phyloP scores from a whole-genome alignment of 805 yeast genomes.

The Candida fluviatilis region DNA sequence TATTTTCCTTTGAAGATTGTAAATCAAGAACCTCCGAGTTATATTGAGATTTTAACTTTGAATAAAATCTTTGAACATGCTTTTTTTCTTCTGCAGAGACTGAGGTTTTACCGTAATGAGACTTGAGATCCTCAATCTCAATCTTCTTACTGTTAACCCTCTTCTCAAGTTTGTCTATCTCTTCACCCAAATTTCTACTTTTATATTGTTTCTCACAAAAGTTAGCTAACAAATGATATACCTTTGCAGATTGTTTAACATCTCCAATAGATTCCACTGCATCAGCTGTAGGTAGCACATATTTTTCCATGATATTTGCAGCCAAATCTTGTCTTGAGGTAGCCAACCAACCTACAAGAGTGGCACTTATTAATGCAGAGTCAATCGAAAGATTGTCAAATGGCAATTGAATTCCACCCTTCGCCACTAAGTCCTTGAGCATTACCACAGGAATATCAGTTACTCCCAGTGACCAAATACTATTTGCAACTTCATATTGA shows the following conservation, averaged over 20 bases:
- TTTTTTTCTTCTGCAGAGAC: constrained; percentile 45
- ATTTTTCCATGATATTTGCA: constrained; percentile 49
- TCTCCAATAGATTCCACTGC: constrained; percentile 10
- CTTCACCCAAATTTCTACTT: constrained; percentile 39
- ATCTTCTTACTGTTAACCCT: constrained; percentile 38
- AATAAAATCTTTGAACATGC: constrained; percentile 49
- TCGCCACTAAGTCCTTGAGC: constrained; percentile 27
- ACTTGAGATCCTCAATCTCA: constrained; percentile 49
- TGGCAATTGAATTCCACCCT: constrained; percentile 11
- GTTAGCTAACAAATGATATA: constrained; percentile 59
- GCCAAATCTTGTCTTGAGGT: constrained; percentile 68
- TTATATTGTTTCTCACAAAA: constrained; percentile 69
- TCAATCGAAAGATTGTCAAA: constrained; percentile 16
- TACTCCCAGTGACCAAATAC: constrained; percentile 64
- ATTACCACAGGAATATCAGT: constrained; percentile 53
- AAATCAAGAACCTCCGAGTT: constrained; percentile 48
- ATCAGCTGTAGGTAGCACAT: constrained; percentile 46
- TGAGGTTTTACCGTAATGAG: constrained; percentile 36
- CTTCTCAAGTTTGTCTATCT: constrained; percentile 36
- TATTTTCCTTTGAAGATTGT: constrained; percentile 30
- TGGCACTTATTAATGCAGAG: constrained; percentile 25
- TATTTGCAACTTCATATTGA: constrained; percentile 49
- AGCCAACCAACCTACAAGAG: constrained; percentile 67
- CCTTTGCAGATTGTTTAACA: constrained; percentile 32
- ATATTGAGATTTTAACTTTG: constrained; percentile 45